Percentiles rank a stretch among this genome's conserved stretches.
These are phyloP conservation scores for Pichia occidentalis DNA, from an alignment of 805 yeast genomes.

Conservation along the genomic window DNA sequence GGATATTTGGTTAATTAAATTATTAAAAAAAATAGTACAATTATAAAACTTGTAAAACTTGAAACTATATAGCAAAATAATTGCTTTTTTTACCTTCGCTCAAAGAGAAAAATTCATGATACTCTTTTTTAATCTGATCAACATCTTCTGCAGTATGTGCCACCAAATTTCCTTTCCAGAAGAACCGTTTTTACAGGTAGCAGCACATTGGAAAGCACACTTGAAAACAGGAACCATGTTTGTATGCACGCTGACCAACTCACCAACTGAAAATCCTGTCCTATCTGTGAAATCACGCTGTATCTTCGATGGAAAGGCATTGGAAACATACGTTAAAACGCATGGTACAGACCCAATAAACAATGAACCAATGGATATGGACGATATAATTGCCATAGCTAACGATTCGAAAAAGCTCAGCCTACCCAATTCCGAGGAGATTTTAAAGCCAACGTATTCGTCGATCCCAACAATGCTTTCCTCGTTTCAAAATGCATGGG, in stretches of 20 bases:
- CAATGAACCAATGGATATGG: constrained; percentile 49
- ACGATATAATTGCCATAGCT: constrained; percentile 47
- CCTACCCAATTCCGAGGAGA: constrained; percentile 12
- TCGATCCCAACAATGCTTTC: constrained; percentile 77
- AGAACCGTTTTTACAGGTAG: not conserved
- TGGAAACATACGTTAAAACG: constrained; percentile 56
- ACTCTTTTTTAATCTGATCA: not conserved
- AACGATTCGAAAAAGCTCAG: constrained; percentile 9
- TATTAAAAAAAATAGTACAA: not conserved
- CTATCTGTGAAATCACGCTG: constrained; percentile 65
- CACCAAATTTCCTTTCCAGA: not conserved
- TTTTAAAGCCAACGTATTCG: constrained; percentile 35
- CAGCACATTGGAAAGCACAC: no score
- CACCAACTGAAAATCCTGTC: constrained; percentile 63
- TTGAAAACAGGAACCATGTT: constrained; percentile 13
- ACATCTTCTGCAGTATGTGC: not conserved
- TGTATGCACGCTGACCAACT: constrained; percentile 52
- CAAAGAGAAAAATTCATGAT: not conserved
- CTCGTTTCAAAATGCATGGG: constrained; percentile 85
- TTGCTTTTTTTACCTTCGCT: no score
- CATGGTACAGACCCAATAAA: constrained; percentile 72
- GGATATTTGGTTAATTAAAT: constrained; percentile 13
- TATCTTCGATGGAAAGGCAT: constrained; percentile 58
- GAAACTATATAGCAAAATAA: no score
- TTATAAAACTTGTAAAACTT: no score